phyloP scores from a whole-genome alignment of 2,329 filamentous ascomycete genomes.

The Sarocladiaceae sp. region DNA sequence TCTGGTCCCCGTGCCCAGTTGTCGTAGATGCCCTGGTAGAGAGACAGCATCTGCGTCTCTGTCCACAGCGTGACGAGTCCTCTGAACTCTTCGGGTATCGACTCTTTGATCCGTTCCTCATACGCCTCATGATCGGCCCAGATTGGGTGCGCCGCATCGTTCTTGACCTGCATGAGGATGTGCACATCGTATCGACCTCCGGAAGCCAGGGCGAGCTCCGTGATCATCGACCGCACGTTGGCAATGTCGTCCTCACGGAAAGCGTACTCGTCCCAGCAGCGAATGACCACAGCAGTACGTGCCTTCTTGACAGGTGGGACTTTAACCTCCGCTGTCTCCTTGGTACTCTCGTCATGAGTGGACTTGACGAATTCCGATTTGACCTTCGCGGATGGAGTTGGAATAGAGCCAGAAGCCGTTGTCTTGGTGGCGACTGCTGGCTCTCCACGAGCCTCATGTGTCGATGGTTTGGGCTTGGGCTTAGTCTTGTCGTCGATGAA shows the following conservation, averaged over 20 bases:
- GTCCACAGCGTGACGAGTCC: slow-evolving; percentile 90
- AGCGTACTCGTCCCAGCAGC: slow-evolving; percentile 73
- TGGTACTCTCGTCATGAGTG: neutral
- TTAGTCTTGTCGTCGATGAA: slow-evolving; percentile 27
- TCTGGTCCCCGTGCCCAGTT: slow-evolving; percentile 59
- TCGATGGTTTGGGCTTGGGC: neutral
- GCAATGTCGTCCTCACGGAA: slow-evolving; percentile 78
- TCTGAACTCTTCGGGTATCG: slow-evolving; percentile 76
- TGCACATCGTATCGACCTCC: slow-evolving; percentile 85
- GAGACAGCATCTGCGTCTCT: slow-evolving; percentile 82
- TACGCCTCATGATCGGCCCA: slow-evolving; percentile 70
- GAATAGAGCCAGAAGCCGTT: neutral
- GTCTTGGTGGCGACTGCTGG: slow-evolving; percentile 14
- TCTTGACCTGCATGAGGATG: slow-evolving; percentile 76
- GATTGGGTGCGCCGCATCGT: slow-evolving; percentile 66
- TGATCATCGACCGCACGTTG: slow-evolving; percentile 76
- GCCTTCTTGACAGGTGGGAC: slow-evolving; percentile 18
- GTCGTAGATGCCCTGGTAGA: slow-evolving; percentile 84
- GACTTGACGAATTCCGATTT: neutral
- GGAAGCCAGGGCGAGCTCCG: slow-evolving; percentile 72
- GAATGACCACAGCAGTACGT: slow-evolving; percentile 69
- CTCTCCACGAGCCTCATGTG: neutral
- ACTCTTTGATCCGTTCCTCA: slow-evolving; percentile 58
- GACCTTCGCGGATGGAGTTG: neutral
- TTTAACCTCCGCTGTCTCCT: neutral